A percentile compares a stretch with the other conserved stretches of the same genome.
These are phyloP conservation scores for Hyaloscypha variabilis DNA, from an alignment of 495 filamentous ascomycete genomes.

Conservation along the genomic window DNA sequence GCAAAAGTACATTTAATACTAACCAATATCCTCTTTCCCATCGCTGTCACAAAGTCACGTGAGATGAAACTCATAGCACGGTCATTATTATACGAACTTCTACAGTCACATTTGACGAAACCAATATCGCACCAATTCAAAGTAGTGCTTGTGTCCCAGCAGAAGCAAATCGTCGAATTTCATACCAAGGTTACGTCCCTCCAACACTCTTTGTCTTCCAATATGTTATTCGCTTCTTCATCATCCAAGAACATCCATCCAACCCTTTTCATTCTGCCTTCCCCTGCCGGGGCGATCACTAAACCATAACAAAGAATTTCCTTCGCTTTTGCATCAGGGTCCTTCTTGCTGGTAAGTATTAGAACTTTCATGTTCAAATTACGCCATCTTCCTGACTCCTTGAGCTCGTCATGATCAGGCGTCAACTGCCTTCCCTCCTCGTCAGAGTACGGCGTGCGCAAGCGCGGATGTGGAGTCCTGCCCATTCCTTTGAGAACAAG, in stretches of 20 bases:
- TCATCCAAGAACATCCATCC: constrained; percentile 13
- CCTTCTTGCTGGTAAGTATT: constrained; percentile 12
- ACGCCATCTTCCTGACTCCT: constrained; percentile 11
- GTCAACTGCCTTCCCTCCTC: neutral
- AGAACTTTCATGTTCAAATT: constrained; percentile 13
- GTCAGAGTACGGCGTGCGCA: constrained; percentile 10
- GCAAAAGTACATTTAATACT: too few species aligned
- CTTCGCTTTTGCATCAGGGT: neutral
- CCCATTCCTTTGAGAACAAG: constrained; percentile 9
- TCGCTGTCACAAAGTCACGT: too few species aligned
- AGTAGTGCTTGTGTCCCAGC: too few species aligned
- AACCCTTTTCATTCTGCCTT: constrained; percentile 11
- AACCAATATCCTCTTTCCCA: too few species aligned
- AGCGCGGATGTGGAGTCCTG: constrained; percentile 9
- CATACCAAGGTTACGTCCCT: constrained; percentile 14
- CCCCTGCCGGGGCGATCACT: constrained; percentile 6
- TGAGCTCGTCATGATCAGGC: constrained; percentile 8
- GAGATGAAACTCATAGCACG: too few species aligned
- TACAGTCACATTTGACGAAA: too few species aligned
- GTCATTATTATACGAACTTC: too few species aligned
- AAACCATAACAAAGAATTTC: constrained; percentile 3
- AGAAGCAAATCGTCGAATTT: constrained; percentile 6
- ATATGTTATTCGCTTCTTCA: constrained; percentile 9
- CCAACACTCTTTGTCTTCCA: constrained; percentile 18
- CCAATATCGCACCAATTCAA: too few species aligned